Evolutionary conservation across 2,329 filamentous ascomycete genomes (phyloP), one percentile per base, ranked within the genome.

Genomic region (Eurotiales sp.): DNA sequence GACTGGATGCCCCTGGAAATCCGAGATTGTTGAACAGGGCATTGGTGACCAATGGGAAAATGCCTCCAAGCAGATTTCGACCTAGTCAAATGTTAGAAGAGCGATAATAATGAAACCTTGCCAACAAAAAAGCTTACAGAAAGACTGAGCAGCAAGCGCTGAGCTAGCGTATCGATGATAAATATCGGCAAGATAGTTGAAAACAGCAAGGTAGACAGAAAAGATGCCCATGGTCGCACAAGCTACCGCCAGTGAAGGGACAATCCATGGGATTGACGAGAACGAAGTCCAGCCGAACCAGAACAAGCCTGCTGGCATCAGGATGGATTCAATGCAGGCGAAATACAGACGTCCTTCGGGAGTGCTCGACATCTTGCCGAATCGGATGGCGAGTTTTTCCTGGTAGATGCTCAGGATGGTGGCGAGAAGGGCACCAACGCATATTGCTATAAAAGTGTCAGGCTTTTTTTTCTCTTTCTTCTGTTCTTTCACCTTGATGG

Each of bases 161-260:
- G 88, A 93, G 34, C 85, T 90, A 0, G 91, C 89, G 61, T 92
- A 96, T 2, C 81, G 77, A 64, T 90, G 86, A 67, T 96, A 96
- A 1, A 85, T 86, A 64, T 96, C 91, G 17, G 90, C 90, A 1
- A 96, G 78, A 60, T 95, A 96, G 65, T 96, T 96, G 73, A 96
- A 96, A 0, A 90, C 88, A 2, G 90, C 86, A 1, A 96, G 78
- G 64, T 95, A 95, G 30, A 96, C 83, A 36, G 83, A 85, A 67
- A 89, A 92, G 57, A 96, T 95, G 23, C 91, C 86, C 76, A 92
- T 87, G 0, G 87, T 92, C 0, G 89, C 85, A 53, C 90, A 80
- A 0, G 78, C 82, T 29, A 96, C 77, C 0, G 83, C 86, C 3
- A 92, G 69, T 0, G 83, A 72, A 0, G 89, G 88, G 0, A 82